A percentile compares a stretch with the other conserved stretches of the same genome.
Conservation (phyloP, 768 basidiomycete genomes). For the Dioszegia aurantiaca region DNA sequence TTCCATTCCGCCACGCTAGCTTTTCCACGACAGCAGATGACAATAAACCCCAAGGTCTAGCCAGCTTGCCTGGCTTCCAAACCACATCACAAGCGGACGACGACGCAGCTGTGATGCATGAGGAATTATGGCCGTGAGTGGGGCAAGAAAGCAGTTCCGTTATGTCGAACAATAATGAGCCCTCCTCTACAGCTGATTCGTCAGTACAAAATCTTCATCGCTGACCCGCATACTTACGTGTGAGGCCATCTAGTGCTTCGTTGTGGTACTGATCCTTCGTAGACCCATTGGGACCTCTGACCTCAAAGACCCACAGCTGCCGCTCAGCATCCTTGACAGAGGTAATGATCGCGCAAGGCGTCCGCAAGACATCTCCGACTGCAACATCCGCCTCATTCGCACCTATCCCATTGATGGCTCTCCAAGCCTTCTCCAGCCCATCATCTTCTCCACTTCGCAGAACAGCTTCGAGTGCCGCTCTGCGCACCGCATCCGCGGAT, state of each 20-base stretch:
- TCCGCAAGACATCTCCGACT: background rate
- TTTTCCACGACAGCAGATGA: conserved; percentile 24
- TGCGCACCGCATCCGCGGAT: background rate
- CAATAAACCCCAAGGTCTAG: conserved; percentile 12
- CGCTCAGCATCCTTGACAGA: background rate
- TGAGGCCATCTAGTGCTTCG: background rate
- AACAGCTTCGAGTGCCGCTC: background rate
- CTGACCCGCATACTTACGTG: conserved; percentile 7
- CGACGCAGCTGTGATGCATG: conserved; percentile 9
- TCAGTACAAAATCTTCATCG: background rate
- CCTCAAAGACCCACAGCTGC: conserved; percentile 7
- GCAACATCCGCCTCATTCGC: background rate
- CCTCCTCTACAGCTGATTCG: background rate
- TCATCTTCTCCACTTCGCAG: conserved; percentile 4
- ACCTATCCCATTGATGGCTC: conserved; percentile 16
- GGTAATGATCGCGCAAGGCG: conserved; percentile 12
- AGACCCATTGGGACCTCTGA: background rate
- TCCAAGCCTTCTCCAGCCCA: conserved; percentile 23
- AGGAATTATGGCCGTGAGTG: background rate
- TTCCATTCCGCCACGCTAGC: conserved; percentile 24
- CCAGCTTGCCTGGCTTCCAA: conserved; percentile 4
- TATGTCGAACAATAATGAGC: background rate
- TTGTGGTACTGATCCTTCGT: conserved; percentile 2
- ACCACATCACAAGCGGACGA: conserved; percentile 11
- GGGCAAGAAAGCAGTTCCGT: background rate